A percentile compares a stretch with the other conserved stretches of the same genome.
phyloP scores from a whole-genome alignment of 139 green algal genomes.

The Axilococcus clingmanii region DNA sequence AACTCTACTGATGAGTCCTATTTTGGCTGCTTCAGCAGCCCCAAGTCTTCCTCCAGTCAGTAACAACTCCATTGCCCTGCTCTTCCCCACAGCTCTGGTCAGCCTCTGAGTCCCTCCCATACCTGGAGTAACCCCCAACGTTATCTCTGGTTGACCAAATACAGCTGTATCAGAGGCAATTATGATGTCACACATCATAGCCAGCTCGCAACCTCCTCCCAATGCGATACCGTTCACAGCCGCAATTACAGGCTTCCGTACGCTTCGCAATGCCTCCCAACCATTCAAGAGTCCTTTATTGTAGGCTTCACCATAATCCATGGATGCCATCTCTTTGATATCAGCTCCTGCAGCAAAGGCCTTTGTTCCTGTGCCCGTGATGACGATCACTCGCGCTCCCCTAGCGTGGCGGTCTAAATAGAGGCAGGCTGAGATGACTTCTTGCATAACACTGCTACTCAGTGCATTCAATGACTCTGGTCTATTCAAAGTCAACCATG shows the following conservation, averaged over 20 bases:
- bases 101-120: constrained; percentile 70
- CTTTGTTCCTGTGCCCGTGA: constrained; percentile 52
- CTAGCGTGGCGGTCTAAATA: constrained; percentile 16
- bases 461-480: constrained; percentile 48
- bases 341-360: constrained; percentile 68
- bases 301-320: constrained; percentile 34
- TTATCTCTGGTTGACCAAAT: constrained; percentile 56
- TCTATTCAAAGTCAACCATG: constrained; percentile 31
- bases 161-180: constrained; percentile 28
- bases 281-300: constrained; percentile 23
- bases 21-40: constrained; percentile 29
- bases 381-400: constrained; percentile 35
- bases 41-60: constrained; percentile 38
- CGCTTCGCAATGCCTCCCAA: constrained; percentile 29
- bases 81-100: constrained; percentile 44
- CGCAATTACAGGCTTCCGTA: constrained; percentile 39
- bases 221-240: constrained; percentile 42
- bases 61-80: constrained; percentile 66
- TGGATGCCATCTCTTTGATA: constrained; percentile 56
- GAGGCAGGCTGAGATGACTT: constrained; percentile 27
- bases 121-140: constrained; percentile 77
- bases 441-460: constrained; percentile 27
- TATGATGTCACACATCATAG: constrained; percentile 69
- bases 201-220: constrained; percentile 74
- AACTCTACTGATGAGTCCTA: constrained; percentile 41